These are phyloP conservation scores for Conidiobolus incongruus DNA, from an alignment of 371 early-diverging fungal genomes.

Conservation along the genomic window DNA sequence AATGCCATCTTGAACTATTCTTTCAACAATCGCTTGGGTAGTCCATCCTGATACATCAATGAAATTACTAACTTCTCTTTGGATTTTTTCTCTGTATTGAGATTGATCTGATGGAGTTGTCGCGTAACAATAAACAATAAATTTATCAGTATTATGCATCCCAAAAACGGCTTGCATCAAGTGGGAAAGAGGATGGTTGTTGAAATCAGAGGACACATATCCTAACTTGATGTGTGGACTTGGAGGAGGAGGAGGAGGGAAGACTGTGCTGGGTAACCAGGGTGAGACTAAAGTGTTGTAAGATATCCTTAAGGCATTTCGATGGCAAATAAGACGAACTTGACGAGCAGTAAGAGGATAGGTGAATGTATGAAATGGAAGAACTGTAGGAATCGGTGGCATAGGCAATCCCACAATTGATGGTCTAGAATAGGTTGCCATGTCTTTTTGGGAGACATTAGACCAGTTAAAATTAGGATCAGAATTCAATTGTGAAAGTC, in stretches of 20 bases:
- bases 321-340: conserved; percentile 65
- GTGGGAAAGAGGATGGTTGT: conserved; percentile 78
- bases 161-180: conserved; percentile 88
- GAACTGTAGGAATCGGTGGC: conserved; percentile 58
- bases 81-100: conserved; percentile 61
- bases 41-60: conserved; percentile 53
- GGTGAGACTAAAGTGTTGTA: conserved; percentile 34
- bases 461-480: conserved; percentile 2
- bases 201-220: conserved; percentile 81
- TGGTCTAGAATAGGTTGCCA: conserved; percentile 27
- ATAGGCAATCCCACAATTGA: conserved; percentile 27
- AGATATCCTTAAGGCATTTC: conserved; percentile 60
- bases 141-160: conserved; percentile 47
- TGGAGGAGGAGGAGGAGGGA: conserved; percentile 56
- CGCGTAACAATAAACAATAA: conserved; percentile 59
- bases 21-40: conserved; percentile 52
- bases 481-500: conserved; percentile 9
- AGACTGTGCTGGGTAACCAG: conserved; percentile 43
- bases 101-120: conserved; percentile 58
- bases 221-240: conserved; percentile 41
- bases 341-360: conserved; percentile 63
- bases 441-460: conserved; percentile 4
- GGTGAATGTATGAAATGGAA: conserved; percentile 87
- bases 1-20: conserved; percentile 46
- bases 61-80: conserved; percentile 18